Evolutionary conservation across 73 alveolate genomes (phyloP).

Genomic region (Paramecium pentaurelia): DNA sequence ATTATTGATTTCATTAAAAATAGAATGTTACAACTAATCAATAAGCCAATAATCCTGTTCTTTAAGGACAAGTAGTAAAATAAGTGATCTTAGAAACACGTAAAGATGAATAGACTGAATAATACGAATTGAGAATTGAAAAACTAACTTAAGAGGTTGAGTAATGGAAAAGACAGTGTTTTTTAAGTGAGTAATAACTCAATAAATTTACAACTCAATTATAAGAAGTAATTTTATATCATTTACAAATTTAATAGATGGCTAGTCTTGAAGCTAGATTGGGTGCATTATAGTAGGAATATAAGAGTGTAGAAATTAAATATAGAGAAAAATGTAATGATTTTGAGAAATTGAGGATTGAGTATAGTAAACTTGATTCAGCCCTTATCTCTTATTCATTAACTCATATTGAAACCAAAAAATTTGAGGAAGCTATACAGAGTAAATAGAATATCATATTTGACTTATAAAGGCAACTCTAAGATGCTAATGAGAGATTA

Average conservation of each 20-base stretch:
- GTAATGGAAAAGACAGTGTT: not conserved
- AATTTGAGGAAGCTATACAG: not conserved
- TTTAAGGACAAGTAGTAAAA: not conserved
- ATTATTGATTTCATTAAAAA: not conserved
- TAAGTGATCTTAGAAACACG: not conserved
- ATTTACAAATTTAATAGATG: not conserved
- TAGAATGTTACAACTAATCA: not conserved
- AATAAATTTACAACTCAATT: not conserved
- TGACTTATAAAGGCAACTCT: not conserved
- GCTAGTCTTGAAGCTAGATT: conserved; percentile 30
- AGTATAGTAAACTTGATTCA: not conserved
- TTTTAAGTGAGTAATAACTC: not conserved
- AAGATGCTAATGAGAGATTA: not conserved
- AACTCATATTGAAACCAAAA: not conserved
- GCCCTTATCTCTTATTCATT: not conserved
- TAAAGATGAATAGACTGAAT: not conserved
- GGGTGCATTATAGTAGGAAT: not conserved
- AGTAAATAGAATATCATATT: not conserved
- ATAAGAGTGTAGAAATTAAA: not conserved
- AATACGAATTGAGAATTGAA: not conserved
- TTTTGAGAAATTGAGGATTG: not conserved
- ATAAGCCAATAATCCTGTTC: not conserved
- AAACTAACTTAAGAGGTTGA: not conserved
- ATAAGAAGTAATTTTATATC: not conserved
- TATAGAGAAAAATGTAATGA: conserved; percentile 20